Base-by-base conservation (phyloP, 345 rosid genomes). In the Arabis alpina region DNA sequence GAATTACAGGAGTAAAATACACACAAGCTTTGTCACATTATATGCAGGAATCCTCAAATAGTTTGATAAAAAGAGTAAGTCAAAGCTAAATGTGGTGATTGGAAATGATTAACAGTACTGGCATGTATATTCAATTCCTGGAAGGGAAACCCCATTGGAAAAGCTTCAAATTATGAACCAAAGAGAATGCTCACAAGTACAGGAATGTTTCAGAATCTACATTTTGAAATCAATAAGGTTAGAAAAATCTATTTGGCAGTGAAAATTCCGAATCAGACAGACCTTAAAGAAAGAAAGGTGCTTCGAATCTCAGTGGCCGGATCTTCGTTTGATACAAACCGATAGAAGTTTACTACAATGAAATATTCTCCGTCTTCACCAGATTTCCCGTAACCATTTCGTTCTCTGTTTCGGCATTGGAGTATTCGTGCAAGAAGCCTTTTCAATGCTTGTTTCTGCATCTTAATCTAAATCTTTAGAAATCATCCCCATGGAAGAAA, bases 311-410 rank as follows among this genome's bases (percentile, higher is more conserved):
- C 97, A 34, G 59, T 66, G 8, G 73, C 75, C 12, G 96, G 91
- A 32, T 93, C 81, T 25, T 37, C 34, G 28, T 90, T 66, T 41
- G 71, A 64, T n/a, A 93, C 94, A 56, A 90, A 90, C 37, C 79
- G 82, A 44, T 88, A 93, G 70, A 93, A 90, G 77, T 86, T 93
- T 14, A 90, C 89, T 13, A 88, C 98, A 24, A 90, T 47, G 78
- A 87, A 93, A 49, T 83, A 82, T 24, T 66, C 81, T 66, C 68
- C 79, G 54, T 25, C 30, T 54, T 47, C 4, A 4, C 56, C 50
- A 1, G 6, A 70, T 32, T 70, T 70, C 1, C 34, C 3, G 32
- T 70, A 15, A 5, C 41, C 10, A 42, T 52, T 49, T 41, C 54
- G 9, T 48, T 23, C 48, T 64, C 67, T 69, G 15, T 50, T 49